These are phyloP conservation scores for Solanum gracilifrons DNA, from an alignment of 257 asterid species.

Conservation along the genomic window DNA sequence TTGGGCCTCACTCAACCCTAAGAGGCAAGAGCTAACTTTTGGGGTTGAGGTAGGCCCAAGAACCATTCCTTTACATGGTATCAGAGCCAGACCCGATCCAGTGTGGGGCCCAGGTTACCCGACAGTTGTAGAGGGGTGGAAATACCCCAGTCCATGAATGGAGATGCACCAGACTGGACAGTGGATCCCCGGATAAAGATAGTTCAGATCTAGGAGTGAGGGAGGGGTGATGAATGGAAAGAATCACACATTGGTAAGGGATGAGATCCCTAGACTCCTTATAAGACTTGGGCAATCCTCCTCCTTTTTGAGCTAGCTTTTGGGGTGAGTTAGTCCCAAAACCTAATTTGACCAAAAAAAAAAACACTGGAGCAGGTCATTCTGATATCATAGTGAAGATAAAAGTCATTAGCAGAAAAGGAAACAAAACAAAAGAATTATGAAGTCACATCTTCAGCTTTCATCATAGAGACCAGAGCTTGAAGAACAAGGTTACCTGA, in stretches of 20 bases:
- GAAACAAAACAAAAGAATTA: slow-evolving; percentile 1
- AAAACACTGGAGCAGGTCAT: neutral
- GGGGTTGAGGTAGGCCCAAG: neutral
- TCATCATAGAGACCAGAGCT: slow-evolving; percentile 2
- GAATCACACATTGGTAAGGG: neutral
- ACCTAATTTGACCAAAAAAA: neutral
- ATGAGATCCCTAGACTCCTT: neutral
- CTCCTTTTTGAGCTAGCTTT: neutral
- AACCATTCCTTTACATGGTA: neutral
- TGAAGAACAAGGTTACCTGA: slow-evolving; percentile 51
- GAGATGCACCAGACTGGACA: neutral
- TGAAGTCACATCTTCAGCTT: slow-evolving; percentile 2
- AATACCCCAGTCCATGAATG: neutral
- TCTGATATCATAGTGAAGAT: neutral
- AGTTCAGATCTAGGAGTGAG: neutral
- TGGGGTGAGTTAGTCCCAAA: neutral
- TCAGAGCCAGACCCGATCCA: neutral
- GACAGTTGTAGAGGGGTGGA: neutral
- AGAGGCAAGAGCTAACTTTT: neutral
- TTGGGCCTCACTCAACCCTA: neutral
- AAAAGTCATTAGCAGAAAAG: neutral
- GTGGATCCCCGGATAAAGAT: neutral
- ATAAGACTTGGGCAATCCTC: neutral
- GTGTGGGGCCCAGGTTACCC: neutral
- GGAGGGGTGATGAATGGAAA: neutral